phyloP scores from a whole-genome alignment of 176 grass and related monocot species.

The Carex cristatella region DNA sequence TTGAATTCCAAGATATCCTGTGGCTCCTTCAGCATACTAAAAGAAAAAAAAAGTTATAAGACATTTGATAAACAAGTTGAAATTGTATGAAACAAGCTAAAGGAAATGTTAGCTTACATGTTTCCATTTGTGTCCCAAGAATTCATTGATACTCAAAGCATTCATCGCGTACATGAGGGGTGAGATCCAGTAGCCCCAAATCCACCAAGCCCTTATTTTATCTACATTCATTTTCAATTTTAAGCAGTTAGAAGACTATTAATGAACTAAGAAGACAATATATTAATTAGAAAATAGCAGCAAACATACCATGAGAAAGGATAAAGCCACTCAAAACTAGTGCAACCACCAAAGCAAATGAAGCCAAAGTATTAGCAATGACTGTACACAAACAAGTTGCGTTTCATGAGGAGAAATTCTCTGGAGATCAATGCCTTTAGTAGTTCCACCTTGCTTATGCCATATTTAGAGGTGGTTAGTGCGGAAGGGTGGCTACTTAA shows the following conservation, averaged over 20 bases:
- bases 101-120: slow-evolving; percentile 20
- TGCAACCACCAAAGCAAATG: slow-evolving; percentile 43
- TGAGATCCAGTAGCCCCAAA: slow-evolving; percentile 70
- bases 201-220: slow-evolving; percentile 63
- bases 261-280: no score
- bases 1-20: slow-evolving; percentile 34
- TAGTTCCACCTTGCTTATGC: slow-evolving; percentile 38
- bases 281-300: background rate
- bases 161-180: slow-evolving; percentile 56
- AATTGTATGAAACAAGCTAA: slow-evolving; percentile 13
- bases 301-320: slow-evolving; percentile 45
- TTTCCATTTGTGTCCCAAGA: slow-evolving; percentile 48
- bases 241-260: slow-evolving; percentile 2
- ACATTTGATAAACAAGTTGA: slow-evolving; percentile 1
- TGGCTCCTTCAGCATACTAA: slow-evolving; percentile 26
- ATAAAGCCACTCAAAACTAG: slow-evolving; percentile 55
- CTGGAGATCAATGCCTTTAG: slow-evolving; percentile 33
- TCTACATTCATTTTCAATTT: slow-evolving; percentile 32
- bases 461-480: slow-evolving; percentile 34
- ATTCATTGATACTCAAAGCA: slow-evolving; percentile 46
- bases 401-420: slow-evolving; percentile 53
- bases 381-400: slow-evolving; percentile 59
- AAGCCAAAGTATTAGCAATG: slow-evolving; percentile 53
- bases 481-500: slow-evolving; percentile 31
- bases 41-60: background rate